phyloP scores from a whole-genome alignment of 2,329 filamentous ascomycete genomes.

The Trichoderma sp. region DNA sequence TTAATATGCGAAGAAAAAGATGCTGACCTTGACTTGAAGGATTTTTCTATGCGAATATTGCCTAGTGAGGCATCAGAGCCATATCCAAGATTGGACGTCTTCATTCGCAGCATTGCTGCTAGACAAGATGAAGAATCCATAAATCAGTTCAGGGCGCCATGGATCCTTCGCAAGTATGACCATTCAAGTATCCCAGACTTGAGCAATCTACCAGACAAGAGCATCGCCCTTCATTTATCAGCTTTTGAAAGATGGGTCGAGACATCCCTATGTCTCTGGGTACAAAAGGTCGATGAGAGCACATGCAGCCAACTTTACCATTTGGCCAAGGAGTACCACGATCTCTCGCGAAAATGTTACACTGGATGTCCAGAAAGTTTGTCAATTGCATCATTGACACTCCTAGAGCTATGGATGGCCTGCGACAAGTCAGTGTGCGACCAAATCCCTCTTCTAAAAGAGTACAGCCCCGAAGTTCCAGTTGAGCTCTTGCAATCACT shows the following conservation, averaged over 20 bases:
- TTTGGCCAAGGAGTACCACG: background rate
- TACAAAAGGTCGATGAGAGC: background rate
- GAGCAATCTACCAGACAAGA: background rate
- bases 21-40: accelerated
- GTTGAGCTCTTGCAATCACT: background rate
- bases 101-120: background rate
- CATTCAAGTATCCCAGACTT: background rate
- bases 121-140: background rate
- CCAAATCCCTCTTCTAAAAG: background rate
- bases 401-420: background rate
- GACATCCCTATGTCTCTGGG: too few species aligned
- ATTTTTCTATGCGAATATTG: background rate
- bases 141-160: background rate
- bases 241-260: background rate
- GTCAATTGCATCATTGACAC: background rate
- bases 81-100: background rate
- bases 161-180: background rate
- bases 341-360: background rate
- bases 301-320: background rate
- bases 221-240: background rate
- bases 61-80: background rate
- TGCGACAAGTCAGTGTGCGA: background rate
- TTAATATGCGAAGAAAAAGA: background rate
- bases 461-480: background rate
- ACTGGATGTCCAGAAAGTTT: background rate